These are phyloP conservation scores for Stellera chamaejasme DNA, from an alignment of 345 rosid genomes.

Conservation along the genomic window DNA sequence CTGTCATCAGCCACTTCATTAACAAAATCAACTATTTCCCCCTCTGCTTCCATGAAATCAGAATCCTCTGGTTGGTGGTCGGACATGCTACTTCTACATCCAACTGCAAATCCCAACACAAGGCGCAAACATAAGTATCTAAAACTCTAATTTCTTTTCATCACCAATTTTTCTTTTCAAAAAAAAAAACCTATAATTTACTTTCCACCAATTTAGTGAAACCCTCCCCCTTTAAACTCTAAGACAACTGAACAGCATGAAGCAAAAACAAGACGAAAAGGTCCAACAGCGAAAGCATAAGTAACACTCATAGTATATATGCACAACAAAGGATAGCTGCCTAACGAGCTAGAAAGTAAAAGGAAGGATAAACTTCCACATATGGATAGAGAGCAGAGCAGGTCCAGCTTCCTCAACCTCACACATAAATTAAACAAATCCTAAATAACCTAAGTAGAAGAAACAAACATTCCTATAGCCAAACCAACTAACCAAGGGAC, in stretches of 20 bases:
- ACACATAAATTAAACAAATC: background rate
- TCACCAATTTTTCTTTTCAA: background rate
- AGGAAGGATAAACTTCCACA: too few species aligned
- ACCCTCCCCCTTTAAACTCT: background rate
- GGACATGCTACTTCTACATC: conserved; percentile 23
- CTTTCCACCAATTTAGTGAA: background rate
- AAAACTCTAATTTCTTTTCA: background rate
- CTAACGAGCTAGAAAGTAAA: too few species aligned
- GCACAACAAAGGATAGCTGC: too few species aligned
- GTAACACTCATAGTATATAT: too few species aligned
- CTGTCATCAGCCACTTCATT: conserved; percentile 28
- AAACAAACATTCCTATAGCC: background rate
- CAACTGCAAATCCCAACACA: conserved; percentile 4
- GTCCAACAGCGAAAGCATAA: too few species aligned
- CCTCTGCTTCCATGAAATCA: conserved; percentile 21
- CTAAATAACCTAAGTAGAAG: background rate
- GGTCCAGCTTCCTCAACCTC: too few species aligned
- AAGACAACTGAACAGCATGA: background rate
- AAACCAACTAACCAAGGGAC: background rate
- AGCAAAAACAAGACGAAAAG: background rate
- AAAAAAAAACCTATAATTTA: background rate
- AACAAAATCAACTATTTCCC: conserved; percentile 20
- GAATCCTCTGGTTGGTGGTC: conserved; percentile 18
- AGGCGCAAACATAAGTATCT: too few species aligned
- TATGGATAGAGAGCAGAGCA: too few species aligned